These are phyloP conservation scores for Cyberlindnera mississippiensis DNA, from an alignment of 805 yeast species.

Conservation along the genomic window DNA sequence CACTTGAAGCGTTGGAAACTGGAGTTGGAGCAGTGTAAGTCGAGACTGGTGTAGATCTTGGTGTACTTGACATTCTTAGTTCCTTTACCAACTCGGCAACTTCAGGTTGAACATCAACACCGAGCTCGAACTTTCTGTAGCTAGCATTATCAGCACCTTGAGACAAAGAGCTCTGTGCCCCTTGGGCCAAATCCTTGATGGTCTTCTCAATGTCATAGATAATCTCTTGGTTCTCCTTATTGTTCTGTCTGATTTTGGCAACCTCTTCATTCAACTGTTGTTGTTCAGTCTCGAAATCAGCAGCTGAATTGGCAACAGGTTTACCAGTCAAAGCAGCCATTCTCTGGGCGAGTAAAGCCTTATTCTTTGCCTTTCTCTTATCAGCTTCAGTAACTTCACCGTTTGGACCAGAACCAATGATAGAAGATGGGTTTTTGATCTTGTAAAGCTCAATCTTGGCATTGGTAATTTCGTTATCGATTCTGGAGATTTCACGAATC, in stretches of 20 bases:
- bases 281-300: slow-evolving; percentile 34
- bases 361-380: slow-evolving; percentile 72
- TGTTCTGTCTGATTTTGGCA: slow-evolving; percentile 47
- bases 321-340: slow-evolving; percentile 94
- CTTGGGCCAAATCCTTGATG: slow-evolving; percentile 53
- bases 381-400: slow-evolving; percentile 86
- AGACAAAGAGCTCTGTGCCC: slow-evolving; percentile 33
- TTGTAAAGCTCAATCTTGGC: slow-evolving; percentile 65
- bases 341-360: slow-evolving; percentile 74
- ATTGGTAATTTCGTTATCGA: slow-evolving; percentile 64
- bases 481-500: slow-evolving; percentile 54
- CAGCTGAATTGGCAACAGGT: slow-evolving; percentile 40
- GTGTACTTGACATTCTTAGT: slow-evolving; percentile 33
- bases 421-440: slow-evolving; percentile 62
- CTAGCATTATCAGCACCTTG: slow-evolving; percentile 42
- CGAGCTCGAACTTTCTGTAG: slow-evolving; percentile 74
- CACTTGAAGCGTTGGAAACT: background rate
- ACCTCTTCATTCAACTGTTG: slow-evolving; percentile 45
- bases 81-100: slow-evolving; percentile 60
- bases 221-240: slow-evolving; percentile 52
- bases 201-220: slow-evolving; percentile 70
- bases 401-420: slow-evolving; percentile 81
- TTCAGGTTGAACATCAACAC: slow-evolving; percentile 68
- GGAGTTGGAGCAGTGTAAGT: slow-evolving; percentile 1
- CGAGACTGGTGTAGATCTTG: slow-evolving; percentile 1